Evolutionary conservation across 2,329 filamentous ascomycete genomes (phyloP).

Genomic region (Fusarium coffeatum): DNA sequence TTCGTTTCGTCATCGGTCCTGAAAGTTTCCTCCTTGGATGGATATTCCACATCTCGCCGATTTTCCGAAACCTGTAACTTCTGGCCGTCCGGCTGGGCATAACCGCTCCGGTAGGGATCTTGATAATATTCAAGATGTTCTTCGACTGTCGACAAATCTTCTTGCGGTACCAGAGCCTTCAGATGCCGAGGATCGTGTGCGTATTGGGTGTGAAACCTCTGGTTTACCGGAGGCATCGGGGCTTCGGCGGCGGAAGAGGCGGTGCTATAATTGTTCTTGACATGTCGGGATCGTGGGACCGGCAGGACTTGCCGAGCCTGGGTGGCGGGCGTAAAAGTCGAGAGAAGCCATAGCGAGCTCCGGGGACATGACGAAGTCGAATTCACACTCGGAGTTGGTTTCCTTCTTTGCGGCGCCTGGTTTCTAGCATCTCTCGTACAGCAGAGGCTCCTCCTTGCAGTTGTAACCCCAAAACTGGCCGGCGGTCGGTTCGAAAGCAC

Average conservation of each 20-base stretch:
- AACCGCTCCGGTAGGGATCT: conserved; percentile 66
- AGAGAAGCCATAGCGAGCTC: conserved; percentile 56
- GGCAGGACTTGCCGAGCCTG: conserved; percentile 35
- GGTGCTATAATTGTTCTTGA: conserved; percentile 44
- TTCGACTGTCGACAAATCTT: conserved; percentile 60
- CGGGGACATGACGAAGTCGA: conserved; percentile 46
- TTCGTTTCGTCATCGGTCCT: conserved; percentile 52
- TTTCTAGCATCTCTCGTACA: conserved; percentile 33
- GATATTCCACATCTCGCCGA: conserved; percentile 60
- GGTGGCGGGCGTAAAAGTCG: conserved; percentile 53
- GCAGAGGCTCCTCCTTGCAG: conserved; percentile 46
- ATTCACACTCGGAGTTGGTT: conserved; percentile 4
- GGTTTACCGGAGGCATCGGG: conserved; percentile 19
- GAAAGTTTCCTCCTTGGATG: conserved; percentile 56
- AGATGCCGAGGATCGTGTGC: conserved; percentile 57
- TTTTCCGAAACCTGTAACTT: conserved; percentile 63
- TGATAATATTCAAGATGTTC: conserved; percentile 64
- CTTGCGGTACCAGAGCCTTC: conserved; percentile 64
- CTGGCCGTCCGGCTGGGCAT: conserved; percentile 63
- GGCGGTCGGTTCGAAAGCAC: conserved; percentile 61
- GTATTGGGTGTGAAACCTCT: conserved; percentile 17
- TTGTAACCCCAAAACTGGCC: conserved; percentile 43
- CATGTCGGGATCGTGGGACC: conserved; percentile 36
- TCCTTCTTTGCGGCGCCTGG: conserved; percentile 22
- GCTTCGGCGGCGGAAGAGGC: conserved; percentile 40